A percentile compares a stretch with the other conserved stretches of the same genome.
phyloP scores from a whole-genome alignment of 1,284 basidiomycete species.

The Ustilago tritici region DNA sequence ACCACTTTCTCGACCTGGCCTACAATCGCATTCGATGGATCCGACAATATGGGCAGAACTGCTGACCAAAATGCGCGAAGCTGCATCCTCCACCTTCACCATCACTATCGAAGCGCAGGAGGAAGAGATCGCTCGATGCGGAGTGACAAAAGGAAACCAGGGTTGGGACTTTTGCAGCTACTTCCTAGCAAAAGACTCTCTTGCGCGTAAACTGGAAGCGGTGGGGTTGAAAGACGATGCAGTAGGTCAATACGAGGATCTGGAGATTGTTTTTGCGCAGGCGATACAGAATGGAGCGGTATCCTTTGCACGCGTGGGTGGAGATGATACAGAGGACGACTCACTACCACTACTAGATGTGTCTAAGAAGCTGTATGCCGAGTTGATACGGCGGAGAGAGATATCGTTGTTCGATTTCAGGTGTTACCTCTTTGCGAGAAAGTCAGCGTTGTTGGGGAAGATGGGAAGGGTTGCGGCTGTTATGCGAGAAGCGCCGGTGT shows the following conservation, averaged over 20 bases:
- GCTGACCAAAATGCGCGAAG: slow-evolving; percentile 88
- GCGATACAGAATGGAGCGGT: slow-evolving; percentile 56
- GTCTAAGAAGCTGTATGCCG: slow-evolving; percentile 85
- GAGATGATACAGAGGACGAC: slow-evolving; percentile 76
- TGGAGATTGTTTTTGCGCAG: slow-evolving; percentile 80
- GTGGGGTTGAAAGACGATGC: slow-evolving; percentile 91
- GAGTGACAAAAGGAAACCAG: slow-evolving; percentile 29
- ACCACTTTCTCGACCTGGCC: slow-evolving; percentile 81
- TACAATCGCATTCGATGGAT: slow-evolving; percentile 72
- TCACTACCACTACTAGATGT: slow-evolving; percentile 83
- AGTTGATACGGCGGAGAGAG: slow-evolving; percentile 87
- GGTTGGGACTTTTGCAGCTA: slow-evolving; percentile 73
- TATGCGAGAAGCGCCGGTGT: slow-evolving; percentile 77
- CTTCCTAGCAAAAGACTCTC: slow-evolving; percentile 84
- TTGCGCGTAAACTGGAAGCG: slow-evolving; percentile 90
- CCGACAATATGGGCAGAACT: slow-evolving; percentile 90
- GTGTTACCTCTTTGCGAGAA: slow-evolving; percentile 88
- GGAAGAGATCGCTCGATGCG: slow-evolving; percentile 45
- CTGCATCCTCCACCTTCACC: slow-evolving; percentile 84
- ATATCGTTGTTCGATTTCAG: slow-evolving; percentile 95
- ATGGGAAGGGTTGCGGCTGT: slow-evolving; percentile 79
- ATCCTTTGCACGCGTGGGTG: slow-evolving; percentile 52
- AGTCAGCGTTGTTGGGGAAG: slow-evolving; percentile 82
- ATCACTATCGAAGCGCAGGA: slow-evolving; percentile 73
- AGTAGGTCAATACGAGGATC: slow-evolving; percentile 87